phyloP scores from a whole-genome alignment of 371 early-diverging fungal genomes.

The Saksenaea oblongispora region DNA sequence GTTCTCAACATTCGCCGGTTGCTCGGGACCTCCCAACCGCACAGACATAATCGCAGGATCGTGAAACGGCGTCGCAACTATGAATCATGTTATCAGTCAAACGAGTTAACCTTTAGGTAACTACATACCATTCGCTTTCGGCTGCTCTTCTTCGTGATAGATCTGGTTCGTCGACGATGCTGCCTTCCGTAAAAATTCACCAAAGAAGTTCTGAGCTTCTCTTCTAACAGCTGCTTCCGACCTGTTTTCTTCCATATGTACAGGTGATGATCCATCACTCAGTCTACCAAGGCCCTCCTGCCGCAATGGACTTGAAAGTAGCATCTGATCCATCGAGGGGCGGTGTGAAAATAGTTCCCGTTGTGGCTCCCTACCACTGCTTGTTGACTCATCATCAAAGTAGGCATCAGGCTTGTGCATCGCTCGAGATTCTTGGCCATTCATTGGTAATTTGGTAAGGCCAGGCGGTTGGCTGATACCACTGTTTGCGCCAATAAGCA shows the following conservation, averaged over 20 bases:
- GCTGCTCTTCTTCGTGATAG: constrained; percentile 15
- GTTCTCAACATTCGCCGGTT: neutral
- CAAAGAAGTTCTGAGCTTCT: constrained; percentile 68
- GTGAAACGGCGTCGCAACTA: constrained; percentile 47
- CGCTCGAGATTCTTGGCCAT: neutral
- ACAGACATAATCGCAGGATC: constrained; percentile 75
- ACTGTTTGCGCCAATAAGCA: neutral
- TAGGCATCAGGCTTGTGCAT: neutral
- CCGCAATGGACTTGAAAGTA: neutral
- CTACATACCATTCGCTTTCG: neutral
- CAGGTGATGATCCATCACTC: neutral
- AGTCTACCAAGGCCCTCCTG: neutral
- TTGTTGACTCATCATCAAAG: neutral
- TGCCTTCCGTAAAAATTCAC: constrained; percentile 71
- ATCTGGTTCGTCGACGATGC: constrained; percentile 30
- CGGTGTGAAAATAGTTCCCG: neutral
- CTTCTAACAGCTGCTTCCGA: constrained; percentile 32
- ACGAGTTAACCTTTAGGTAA: neutral
- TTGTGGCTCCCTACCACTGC: neutral
- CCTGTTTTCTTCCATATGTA: neutral
- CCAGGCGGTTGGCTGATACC: neutral
- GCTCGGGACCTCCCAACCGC: constrained; percentile 35
- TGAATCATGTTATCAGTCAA: neutral
- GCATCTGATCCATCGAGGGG: neutral
- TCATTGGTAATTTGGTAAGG: neutral